Evolutionary conservation across 768 basidiomycete genomes (phyloP), one percentile per base, ranked within the genome.

Genomic region (Nevesoporus exiguus): DNA sequence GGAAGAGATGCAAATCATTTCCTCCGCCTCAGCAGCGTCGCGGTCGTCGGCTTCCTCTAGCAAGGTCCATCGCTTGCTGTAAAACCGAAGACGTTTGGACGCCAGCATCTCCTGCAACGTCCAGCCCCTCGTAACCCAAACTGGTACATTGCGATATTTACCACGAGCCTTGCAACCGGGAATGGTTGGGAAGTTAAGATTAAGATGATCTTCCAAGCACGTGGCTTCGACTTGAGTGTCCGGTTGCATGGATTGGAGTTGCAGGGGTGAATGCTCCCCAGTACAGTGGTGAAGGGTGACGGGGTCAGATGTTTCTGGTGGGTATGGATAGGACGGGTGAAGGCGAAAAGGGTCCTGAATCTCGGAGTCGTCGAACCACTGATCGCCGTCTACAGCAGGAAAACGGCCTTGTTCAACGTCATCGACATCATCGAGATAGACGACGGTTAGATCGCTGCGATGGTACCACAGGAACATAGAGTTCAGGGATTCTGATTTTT

Each of bases 391-490:
- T 27, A 43, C 27, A 5, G 54, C 19, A 2, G 51, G 43, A 11
- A 66, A 37, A 17, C 61, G 61, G 1, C 57, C 66, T 5, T 52
- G 37, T 25, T 49, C 33, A 1, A 67, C 58, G 7, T 70, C 66
- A 0, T 67, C 59, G 6, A 67, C 57, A 30, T 69, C 66, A 14
- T 56, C 54, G 24, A 67, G 68, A 27, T 68, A 67, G 8, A 68
- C 68, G 56, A 68, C 54, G 8, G 68, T 68, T 44, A 68, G 41
- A 3, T 63, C 59, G 27, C 68, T 68, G 30, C 31, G 46, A 27
- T 44, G 54, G 58, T 68, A 68, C 66, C 68, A 68, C 3, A 56
- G 41, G 39, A 67, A 68, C 66, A 70, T 68, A 52, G 47, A 63
- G 41, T 68, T 68, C 47, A 68, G 62, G 24, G 68, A 68, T 49